A percentile compares a stretch with the other conserved stretches of the same genome.
Conservation (phyloP, 495 filamentous ascomycete species). For the Penicilliopsis zonata region DNA sequence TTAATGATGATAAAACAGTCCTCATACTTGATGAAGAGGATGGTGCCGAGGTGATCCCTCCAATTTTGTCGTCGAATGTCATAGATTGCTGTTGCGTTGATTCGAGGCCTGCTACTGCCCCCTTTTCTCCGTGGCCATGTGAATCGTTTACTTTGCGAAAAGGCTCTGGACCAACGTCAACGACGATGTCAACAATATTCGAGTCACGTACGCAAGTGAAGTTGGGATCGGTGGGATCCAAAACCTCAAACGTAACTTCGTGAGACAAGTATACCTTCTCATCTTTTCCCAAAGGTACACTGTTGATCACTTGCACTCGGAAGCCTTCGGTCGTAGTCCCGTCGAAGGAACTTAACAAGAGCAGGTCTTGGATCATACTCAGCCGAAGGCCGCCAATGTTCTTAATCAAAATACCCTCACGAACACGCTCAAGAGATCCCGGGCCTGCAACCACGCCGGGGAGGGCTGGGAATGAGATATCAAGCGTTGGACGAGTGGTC, state of each 20-base stretch:
- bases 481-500: constrained; percentile 47
- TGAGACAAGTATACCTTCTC: constrained; percentile 79
- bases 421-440: constrained; percentile 43
- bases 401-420: constrained; percentile 69
- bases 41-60: constrained; percentile 23
- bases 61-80: constrained; percentile 14
- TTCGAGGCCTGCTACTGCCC: constrained; percentile 11
- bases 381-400: constrained; percentile 68
- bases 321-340: constrained; percentile 29
- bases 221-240: constrained; percentile 62
- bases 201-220: constrained; percentile 70
- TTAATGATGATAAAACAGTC: constrained; percentile 40
- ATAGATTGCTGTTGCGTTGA: too few relatives aligned
- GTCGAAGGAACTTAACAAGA: constrained; percentile 18
- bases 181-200: constrained; percentile 57
- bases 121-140: constrained; percentile 14
- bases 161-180: constrained; percentile 40
- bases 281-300: constrained; percentile 72
- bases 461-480: constrained; percentile 69
- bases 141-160: constrained; percentile 23
- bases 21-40: constrained; percentile 40
- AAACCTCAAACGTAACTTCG: constrained; percentile 58
- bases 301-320: constrained; percentile 66
- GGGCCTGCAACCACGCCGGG: constrained; percentile 43
- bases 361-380: constrained; percentile 61